Percentiles rank a stretch among this genome's conserved stretches.
Conservation (phyloP, 257 asterid species). For the Leptodermis oblonga region DNA sequence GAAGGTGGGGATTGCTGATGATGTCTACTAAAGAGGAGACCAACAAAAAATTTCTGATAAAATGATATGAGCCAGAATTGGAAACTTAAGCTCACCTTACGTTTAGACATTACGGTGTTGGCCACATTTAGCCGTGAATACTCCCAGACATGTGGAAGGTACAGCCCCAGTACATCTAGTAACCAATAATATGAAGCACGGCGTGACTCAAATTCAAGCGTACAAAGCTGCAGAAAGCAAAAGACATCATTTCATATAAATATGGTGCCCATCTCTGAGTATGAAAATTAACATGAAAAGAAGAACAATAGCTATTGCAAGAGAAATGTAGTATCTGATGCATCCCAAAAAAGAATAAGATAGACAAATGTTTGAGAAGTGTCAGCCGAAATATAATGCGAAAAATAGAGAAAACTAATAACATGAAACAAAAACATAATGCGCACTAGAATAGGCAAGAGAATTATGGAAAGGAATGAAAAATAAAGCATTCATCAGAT, state of each 20-base stretch:
- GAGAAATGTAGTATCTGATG: not conserved
- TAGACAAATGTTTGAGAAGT: not conserved
- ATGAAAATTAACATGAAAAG: not conserved
- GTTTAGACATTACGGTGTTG: slow-evolving; percentile 94
- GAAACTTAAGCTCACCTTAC: slow-evolving; percentile 51
- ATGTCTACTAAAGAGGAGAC: slow-evolving; percentile 3
- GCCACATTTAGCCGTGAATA: slow-evolving; percentile 78
- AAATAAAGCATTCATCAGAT: not conserved
- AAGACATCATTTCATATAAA: slow-evolving; percentile 11
- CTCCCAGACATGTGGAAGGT: slow-evolving; percentile 93
- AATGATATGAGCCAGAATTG: not conserved
- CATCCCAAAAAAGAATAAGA: not conserved
- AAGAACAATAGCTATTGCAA: not conserved
- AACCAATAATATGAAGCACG: slow-evolving; percentile 98
- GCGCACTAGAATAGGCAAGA: not conserved
- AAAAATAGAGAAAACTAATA: not conserved
- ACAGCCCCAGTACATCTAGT: slow-evolving; percentile 66
- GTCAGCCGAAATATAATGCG: not conserved
- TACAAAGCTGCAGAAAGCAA: slow-evolving; percentile 60
- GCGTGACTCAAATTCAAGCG: slow-evolving; percentile 91
- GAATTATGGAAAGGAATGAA: not conserved
- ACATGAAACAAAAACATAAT: not conserved
- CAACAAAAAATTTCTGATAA: not conserved
- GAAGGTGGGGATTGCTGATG: too few species aligned
- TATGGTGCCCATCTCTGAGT: not conserved